Percentiles rank a stretch among this genome's conserved stretches.
Conservation (phyloP, 495 filamentous ascomycete genomes). For the Tricharina praecox region DNA sequence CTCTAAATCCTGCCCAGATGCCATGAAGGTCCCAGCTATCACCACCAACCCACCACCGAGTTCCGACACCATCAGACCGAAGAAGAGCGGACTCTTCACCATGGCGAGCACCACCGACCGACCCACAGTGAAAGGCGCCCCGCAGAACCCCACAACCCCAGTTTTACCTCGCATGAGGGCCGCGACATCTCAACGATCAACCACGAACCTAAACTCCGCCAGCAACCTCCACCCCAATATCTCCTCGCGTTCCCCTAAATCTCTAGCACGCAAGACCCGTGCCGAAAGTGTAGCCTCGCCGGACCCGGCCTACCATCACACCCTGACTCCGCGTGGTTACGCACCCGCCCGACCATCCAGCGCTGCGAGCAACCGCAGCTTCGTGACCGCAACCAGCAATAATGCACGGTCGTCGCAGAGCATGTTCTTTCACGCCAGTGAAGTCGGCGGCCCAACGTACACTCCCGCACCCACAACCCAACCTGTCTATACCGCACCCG, state of each 20-base stretch:
- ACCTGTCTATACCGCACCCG: conserved; percentile 10
- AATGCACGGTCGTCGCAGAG: conserved; percentile 1
- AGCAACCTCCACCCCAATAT: conserved; percentile 18
- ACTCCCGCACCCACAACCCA: conserved; percentile 13
- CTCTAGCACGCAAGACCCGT: conserved; percentile 14
- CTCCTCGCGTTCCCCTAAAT: conserved; percentile 19
- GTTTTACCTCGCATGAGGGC: conserved; percentile 13
- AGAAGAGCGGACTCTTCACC: conserved; percentile 11
- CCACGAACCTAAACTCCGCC: conserved; percentile 9
- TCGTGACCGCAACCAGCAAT: conserved; percentile 7
- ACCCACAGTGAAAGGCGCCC: conserved; percentile 8
- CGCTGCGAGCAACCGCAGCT: conserved; percentile 19
- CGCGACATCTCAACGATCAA: conserved; percentile 3
- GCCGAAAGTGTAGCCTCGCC: conserved; percentile 21
- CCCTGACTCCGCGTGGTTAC: conserved; percentile 15
- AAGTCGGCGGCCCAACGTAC: conserved; percentile 11
- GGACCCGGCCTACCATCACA: conserved; percentile 12
- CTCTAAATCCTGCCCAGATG: not conserved
- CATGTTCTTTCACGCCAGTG: conserved; percentile 23
- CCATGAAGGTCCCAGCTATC: conserved; percentile 22
- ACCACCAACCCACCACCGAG: conserved; percentile 15
- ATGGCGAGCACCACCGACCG: conserved; percentile 19
- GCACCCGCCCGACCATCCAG: conserved; percentile 14
- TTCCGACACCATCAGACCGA: conserved; percentile 13
- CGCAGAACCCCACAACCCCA: conserved; percentile 18